Conservation (phyloP, 1,284 basidiomycete species). For the Blastosporella zonata region DNA sequence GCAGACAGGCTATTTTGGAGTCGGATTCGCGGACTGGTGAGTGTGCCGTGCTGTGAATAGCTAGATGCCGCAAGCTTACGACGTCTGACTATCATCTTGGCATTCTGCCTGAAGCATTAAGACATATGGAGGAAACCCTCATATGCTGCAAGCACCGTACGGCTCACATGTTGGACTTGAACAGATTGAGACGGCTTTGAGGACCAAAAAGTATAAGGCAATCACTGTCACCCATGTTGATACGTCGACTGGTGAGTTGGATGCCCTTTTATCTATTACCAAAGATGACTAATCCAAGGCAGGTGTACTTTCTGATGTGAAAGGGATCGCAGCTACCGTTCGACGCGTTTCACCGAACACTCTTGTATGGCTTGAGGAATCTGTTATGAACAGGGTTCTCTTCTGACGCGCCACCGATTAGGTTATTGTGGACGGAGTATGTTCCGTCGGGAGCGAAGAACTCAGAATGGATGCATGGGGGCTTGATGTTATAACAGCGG, state of each 20-base stretch:
- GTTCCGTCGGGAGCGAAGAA: conserved; percentile 94
- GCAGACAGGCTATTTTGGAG: conserved; percentile 90
- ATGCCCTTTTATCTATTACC: not conserved
- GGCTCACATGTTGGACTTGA: conserved; percentile 69
- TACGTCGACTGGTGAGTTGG: conserved; percentile 72
- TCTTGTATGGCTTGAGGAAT: conserved; percentile 45
- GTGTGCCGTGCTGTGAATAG: conserved; percentile 24
- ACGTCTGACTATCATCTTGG: conserved; percentile 5
- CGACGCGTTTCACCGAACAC: conserved; percentile 82
- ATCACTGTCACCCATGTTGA: conserved; percentile 95
- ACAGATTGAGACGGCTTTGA: conserved; percentile 71
- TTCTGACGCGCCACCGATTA: conserved; percentile 22
- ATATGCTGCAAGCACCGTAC: conserved; percentile 79
- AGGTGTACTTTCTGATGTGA: conserved; percentile 86
- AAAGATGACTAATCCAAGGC: not conserved
- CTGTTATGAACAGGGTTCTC: not conserved
- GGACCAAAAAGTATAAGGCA: conserved; percentile 83
- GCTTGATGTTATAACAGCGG: conserved; percentile 86
- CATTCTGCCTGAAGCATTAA: conserved; percentile 52
- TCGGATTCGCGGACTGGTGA: conserved; percentile 80
- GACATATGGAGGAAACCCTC: conserved; percentile 88
- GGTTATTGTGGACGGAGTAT: conserved; percentile 91
- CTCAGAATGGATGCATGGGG: conserved; percentile 94
- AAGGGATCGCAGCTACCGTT: conserved; percentile 78
- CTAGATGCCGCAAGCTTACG: not conserved